Base-by-base conservation (phyloP, 768 basidiomycete genomes). In the Boletellus emodensis region DNA sequence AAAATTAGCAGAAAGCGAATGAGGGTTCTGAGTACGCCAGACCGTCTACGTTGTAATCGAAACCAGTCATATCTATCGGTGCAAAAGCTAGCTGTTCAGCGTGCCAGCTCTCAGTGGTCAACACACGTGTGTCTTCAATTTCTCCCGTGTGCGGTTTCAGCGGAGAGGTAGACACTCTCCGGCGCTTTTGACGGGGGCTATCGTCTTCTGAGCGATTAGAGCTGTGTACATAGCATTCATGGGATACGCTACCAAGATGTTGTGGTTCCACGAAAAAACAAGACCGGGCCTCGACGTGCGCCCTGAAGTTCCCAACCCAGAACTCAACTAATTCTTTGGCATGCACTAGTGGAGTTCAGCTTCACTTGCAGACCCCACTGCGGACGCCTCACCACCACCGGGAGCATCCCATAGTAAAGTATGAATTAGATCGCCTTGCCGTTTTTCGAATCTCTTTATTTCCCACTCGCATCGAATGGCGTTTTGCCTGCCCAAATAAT, bases 251-350 rank as follows among this genome's bases (percentile, higher is more conserved):
- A 59, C 62, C 61, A 15, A 15, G 39, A 17, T 20, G 5, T 32
- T 46, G 51, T 37, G 47, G 42, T 13, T 46, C 55, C 26, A 47
- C 15, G 14, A 44, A 39, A 44, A 58, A 55, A 22, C 43, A 76
- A 1, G 78, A 76, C 46, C 80, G 78, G 20, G 85, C 77, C 61
- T 85, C 80, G 3, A 89, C 77, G 58, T 86, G 85, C 1, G 83
- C 72, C 58, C 79, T 85, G 68, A 87, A 83, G 58, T 79, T 84
- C 48, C 81, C 76, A 51, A 79, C 71, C 90, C 90, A 92, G 58
- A 91, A 89, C 49, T 84, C 78, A 0, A 80, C 72, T 38, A 92
- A 65, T n/a, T 75, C 75, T 43, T 79, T 78, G 1, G 85, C 85
- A 53, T 79, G 73, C 46, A 90, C 90, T 90, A 51, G 35, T 32